Percentiles rank a stretch among this genome's conserved stretches.
These are phyloP conservation scores for Pisolithus albus DNA, from an alignment of 768 basidiomycete genomes.

Conservation along the genomic window DNA sequence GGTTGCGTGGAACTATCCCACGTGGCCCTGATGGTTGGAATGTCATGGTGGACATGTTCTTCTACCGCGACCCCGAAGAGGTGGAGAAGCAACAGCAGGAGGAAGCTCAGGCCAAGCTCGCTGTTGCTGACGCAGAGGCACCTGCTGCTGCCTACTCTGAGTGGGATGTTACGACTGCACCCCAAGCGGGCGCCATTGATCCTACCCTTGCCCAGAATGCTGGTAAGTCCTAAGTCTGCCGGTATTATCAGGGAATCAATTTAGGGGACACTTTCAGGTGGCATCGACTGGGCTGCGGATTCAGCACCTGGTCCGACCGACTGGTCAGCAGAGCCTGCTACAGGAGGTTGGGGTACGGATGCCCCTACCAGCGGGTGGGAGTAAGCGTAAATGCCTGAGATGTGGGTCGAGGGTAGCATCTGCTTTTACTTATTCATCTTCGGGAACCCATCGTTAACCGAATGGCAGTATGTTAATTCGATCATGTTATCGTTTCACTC, in stretches of 20 bases:
- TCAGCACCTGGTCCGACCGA: constrained; percentile 49
- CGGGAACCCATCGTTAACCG: constrained; percentile 1
- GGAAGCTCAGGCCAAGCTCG: constrained; percentile 77
- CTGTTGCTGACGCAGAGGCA: constrained; percentile 49
- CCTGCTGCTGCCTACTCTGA: constrained; percentile 47
- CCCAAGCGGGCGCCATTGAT: constrained; percentile 67
- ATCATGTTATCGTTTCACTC: constrained; percentile 13
- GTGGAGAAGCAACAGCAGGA: constrained; percentile 97
- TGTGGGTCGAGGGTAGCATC: background rate
- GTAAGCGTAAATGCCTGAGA: constrained; percentile 5
- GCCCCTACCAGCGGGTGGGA: constrained; percentile 25
- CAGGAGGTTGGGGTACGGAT: constrained; percentile 32
- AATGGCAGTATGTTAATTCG: constrained; percentile 11
- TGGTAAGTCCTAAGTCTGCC: constrained; percentile 27
- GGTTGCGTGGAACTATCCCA: constrained; percentile 89
- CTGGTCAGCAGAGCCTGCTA: constrained; percentile 81
- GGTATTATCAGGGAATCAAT: background rate
- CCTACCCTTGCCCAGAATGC: constrained; percentile 64
- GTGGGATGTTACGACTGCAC: constrained; percentile 71
- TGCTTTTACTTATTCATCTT: background rate
- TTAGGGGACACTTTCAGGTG: constrained; percentile 34
- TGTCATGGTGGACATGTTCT: constrained; percentile 99
- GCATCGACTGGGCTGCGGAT: constrained; percentile 83
- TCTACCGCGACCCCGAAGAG: constrained; percentile 99
- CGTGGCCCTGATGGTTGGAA: constrained; percentile 92